Conservation (phyloP, 306 rosid species). For the Cyclanthera cordifolia region DNA sequence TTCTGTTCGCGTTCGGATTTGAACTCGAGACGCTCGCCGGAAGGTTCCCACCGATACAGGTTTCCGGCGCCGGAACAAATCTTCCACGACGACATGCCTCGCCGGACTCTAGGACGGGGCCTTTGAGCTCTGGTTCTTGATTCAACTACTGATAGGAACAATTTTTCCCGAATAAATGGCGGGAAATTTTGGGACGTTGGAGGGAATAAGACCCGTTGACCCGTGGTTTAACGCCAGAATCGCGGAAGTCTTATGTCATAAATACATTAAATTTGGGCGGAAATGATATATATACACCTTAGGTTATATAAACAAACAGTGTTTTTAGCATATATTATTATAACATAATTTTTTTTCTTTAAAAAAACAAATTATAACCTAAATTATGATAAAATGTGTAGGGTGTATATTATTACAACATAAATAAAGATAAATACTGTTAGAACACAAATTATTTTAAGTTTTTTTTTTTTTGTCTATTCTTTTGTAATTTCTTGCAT, state of each 20-base stretch:
- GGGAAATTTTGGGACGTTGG: background rate
- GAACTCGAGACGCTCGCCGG: conserved; percentile 10
- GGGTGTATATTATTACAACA: no score
- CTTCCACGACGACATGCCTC: conserved; percentile 34
- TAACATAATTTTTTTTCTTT: no score
- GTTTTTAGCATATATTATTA: no score
- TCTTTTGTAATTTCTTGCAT: no score
- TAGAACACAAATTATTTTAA: no score
- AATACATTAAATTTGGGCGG: no score
- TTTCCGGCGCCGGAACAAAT: conserved; percentile 19
- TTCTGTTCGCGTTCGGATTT: conserved; percentile 3
- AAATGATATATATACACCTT: no score
- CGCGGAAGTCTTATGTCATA: background rate
- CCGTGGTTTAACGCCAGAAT: background rate
- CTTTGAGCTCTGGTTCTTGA: background rate
- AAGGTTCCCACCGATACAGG: conserved; percentile 26
- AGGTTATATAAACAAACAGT: no score
- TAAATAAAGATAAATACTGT: no score
- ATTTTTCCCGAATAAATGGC: background rate
- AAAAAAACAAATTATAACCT: no score
- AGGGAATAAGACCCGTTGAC: background rate
- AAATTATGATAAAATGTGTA: no score
- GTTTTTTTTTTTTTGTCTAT: no score
- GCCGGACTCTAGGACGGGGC: background rate
- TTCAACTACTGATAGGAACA: background rate